phyloP scores from a whole-genome alignment of 768 basidiomycete species.

The Boletales sp. region DNA sequence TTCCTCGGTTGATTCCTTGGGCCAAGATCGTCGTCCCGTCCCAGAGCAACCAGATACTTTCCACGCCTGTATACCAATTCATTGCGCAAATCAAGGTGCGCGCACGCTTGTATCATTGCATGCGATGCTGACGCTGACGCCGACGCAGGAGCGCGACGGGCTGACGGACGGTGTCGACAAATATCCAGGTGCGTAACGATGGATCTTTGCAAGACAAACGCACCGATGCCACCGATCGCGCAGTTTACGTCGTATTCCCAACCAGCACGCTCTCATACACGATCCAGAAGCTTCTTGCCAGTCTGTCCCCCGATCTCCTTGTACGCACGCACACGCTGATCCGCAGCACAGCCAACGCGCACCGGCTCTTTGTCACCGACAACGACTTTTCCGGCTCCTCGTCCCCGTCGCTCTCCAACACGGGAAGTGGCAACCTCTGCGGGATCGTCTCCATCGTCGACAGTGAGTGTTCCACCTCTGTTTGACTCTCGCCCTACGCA shows the following conservation, averaged over 20 bases:
- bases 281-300: slow-evolving; percentile 78
- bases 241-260: slow-evolving; percentile 74
- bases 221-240: neutral
- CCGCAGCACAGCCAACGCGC: slow-evolving; percentile 58
- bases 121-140: neutral
- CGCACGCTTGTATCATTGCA: neutral
- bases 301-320: slow-evolving; percentile 40
- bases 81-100: slow-evolving; percentile 68
- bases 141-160: slow-evolving; percentile 60
- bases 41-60: slow-evolving; percentile 74
- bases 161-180: slow-evolving; percentile 74
- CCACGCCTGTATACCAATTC: slow-evolving; percentile 65
- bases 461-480: slow-evolving; percentile 43
- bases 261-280: slow-evolving; percentile 64
- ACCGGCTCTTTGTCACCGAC: slow-evolving; percentile 73
- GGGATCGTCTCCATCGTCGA: slow-evolving; percentile 85
- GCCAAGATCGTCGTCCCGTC: slow-evolving; percentile 72
- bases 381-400: slow-evolving; percentile 47
- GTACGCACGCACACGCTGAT: slow-evolving; percentile 4
- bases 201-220: neutral
- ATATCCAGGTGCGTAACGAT: slow-evolving; percentile 57
- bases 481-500: neutral
- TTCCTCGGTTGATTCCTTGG: neutral
- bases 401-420: slow-evolving; percentile 43
- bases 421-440: slow-evolving; percentile 44